phyloP scores from a whole-genome alignment of 164 flowering plant species.

The Cinnamomum chago region DNA sequence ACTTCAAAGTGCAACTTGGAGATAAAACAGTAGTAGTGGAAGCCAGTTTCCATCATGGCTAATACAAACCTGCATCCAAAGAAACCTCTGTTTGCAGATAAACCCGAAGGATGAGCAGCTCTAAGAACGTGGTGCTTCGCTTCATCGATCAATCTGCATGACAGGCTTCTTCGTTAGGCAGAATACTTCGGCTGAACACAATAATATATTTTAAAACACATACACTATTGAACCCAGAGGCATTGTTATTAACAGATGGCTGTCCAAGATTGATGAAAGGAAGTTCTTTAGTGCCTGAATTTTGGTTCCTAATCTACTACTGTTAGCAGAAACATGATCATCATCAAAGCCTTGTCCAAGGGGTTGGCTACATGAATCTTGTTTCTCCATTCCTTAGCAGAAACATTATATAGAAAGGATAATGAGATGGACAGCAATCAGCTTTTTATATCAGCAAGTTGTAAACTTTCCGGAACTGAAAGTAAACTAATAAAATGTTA shows the following conservation, averaged over 20 bases:
- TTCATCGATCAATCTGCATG: constrained; percentile 72
- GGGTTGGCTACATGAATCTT: no score
- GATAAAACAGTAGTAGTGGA: no score
- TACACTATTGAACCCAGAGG: neutral
- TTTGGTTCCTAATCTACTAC: no score
- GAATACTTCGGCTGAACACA: neutral
- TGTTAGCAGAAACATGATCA: no score
- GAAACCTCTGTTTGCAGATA: constrained; percentile 93
- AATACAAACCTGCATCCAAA: constrained; percentile 89
- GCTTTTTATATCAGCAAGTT: no score
- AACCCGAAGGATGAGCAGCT: constrained; percentile 98
- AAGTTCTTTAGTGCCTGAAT: neutral
- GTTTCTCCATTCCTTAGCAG: no score
- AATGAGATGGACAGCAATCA: no score
- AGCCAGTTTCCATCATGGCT: neutral
- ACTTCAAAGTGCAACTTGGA: no score
- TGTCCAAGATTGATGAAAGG: neutral
- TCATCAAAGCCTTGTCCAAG: no score
- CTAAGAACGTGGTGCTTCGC: constrained; percentile 81
- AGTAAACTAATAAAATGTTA: no score
- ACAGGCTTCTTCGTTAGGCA: constrained; percentile 2
- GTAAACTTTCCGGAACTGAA: no score
- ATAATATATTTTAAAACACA: neutral
- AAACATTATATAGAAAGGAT: no score
- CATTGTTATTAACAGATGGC: neutral